phyloP scores from a whole-genome alignment of 2,329 filamentous ascomycete species.

The Monilinia laxa region DNA sequence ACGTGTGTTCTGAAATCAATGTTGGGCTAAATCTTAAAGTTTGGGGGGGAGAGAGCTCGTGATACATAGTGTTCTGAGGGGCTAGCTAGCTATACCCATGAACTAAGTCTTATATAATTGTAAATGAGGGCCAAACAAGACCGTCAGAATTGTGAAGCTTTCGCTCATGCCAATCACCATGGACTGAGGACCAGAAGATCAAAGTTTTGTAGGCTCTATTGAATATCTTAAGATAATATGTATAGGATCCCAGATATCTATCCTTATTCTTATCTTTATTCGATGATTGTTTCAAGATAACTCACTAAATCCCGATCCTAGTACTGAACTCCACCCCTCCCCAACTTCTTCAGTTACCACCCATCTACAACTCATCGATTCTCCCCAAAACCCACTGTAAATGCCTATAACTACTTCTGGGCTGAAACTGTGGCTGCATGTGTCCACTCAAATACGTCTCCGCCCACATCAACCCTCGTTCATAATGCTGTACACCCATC shows the following conservation, averaged over 20 bases:
- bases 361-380: conserved; percentile 33
- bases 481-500: conserved; percentile 42
- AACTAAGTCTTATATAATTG: too few species aligned
- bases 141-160: too few species aligned
- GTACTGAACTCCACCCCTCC: neutral
- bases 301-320: neutral
- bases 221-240: neutral
- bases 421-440: conserved; percentile 43
- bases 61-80: too few species aligned
- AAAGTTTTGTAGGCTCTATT: neutral
- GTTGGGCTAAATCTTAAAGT: too few species aligned
- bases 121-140: too few species aligned
- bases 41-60: too few species aligned
- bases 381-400: conserved; percentile 42
- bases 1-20: too few species aligned
- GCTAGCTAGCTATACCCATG: too few species aligned
- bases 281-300: neutral
- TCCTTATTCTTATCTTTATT: neutral
- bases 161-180: too few species aligned
- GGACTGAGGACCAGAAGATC: too few species aligned
- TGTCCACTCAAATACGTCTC: conserved; percentile 42
- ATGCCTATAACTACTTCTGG: conserved; percentile 40
- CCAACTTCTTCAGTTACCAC: neutral
- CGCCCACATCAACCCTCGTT: conserved; percentile 43
- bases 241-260: neutral